Conservation (phyloP, 495 filamentous ascomycete genomes). For the Xylaria telfairii region DNA sequence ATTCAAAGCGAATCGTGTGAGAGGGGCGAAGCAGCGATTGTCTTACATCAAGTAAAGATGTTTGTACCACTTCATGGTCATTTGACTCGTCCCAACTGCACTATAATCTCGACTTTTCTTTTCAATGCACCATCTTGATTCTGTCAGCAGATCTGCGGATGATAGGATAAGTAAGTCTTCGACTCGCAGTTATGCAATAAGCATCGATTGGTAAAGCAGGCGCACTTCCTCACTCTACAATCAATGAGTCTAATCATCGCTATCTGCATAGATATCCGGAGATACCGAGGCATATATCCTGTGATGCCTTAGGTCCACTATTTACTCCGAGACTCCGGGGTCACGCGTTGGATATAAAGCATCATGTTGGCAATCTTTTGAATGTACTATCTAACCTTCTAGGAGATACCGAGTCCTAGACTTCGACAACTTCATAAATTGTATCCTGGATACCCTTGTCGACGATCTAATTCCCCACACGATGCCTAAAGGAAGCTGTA, state of each 20-base stretch:
- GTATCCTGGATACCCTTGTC: not conserved
- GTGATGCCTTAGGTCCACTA: not conserved
- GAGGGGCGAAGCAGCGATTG: not conserved
- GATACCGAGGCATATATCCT: not conserved
- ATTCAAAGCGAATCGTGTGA: not conserved
- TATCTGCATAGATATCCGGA: not conserved
- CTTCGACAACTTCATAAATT: not conserved
- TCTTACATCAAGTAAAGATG: not conserved
- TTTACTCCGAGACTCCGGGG: conserved; percentile 5
- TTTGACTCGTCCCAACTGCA: not conserved
- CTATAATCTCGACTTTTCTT: not conserved
- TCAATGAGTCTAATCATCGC: not conserved
- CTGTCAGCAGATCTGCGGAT: not conserved
- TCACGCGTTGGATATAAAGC: not conserved
- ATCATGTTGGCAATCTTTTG: not conserved
- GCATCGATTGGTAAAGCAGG: not conserved
- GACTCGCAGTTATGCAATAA: not conserved
- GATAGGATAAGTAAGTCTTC: not conserved
- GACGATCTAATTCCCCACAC: not conserved
- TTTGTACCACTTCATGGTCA: not conserved
- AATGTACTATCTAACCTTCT: not conserved
- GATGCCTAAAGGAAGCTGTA: conserved; percentile 7
- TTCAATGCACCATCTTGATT: not conserved
- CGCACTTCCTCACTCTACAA: not conserved
- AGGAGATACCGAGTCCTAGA: not conserved